Evolutionary conservation across 139 green algal genomes (phyloP), one percentile per base, ranked within the genome.

Genomic region (Chlamydomonas sp.): DNA sequence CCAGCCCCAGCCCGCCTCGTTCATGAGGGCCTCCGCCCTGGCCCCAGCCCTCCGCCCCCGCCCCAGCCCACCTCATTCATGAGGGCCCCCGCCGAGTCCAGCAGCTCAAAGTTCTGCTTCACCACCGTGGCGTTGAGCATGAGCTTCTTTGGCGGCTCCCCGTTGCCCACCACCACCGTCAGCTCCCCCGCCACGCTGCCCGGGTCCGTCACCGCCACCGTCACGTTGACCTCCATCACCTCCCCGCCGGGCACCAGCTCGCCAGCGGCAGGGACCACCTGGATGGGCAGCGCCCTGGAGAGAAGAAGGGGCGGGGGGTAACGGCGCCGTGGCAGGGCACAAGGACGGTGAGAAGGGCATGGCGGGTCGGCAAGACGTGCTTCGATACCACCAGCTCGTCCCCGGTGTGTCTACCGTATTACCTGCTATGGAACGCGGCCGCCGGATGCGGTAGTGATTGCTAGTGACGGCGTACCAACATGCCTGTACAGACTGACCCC

Each of bases 21-120:
- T 49, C 31, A 49, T 49, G 31, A 49, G 31, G 31, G 31, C 76
- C 1, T 58, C 58, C 5, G 5, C 76, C 76, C 75, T 59, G 5
- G 8, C 77, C 31, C 63, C 63, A 3, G 57, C 15, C 79, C 79
- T 4, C 63, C 63, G 31, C 31, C 4, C 31, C 63, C n/a, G 4
- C 20, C 20, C 49, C 66, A 62, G 1, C 85, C 5, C 66, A 89
- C 88, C 89, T 91, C 83, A 18, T 15, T 83, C 15, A 90, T 16
- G 10, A 88, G 62, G 14, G 79, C 84, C 2, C 89, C 89, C 6
- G 57, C 10, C 49, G 16, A 57, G 63, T 92, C 84, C 61, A 93
- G 6, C 17, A 91, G 17, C 59, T 93, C 87, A 76, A 93, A 93
- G 3, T 16, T 79, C 85, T 93, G 90, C 77, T 85, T 87, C 7